Evolutionary conservation across 495 filamentous ascomycete species (phyloP).

Genomic region (Platismatia glauca): DNA sequence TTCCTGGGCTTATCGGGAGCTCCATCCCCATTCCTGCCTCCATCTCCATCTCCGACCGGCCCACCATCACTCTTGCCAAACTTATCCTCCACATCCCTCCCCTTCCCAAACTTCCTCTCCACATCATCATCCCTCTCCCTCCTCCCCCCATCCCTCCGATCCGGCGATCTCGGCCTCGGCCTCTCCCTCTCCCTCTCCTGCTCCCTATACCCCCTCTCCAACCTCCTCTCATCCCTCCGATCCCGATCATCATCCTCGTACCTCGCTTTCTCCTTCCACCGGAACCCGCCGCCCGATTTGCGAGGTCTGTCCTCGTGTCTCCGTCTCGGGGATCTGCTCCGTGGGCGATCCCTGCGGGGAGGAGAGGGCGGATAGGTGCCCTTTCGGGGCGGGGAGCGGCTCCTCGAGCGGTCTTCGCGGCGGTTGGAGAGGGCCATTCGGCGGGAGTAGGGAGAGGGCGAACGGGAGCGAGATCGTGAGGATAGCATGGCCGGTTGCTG

Average conservation of each 20-base stretch:
- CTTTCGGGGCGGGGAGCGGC: constrained; percentile 30
- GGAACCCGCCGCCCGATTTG: constrained; percentile 41
- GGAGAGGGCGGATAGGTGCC: constrained; percentile 15
- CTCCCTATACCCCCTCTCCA: constrained; percentile 51
- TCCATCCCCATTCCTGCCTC: constrained; percentile 21
- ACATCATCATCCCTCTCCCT: constrained; percentile 9
- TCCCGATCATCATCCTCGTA: constrained; percentile 38
- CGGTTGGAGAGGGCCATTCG: constrained; percentile 10
- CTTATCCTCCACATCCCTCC: constrained; percentile 2
- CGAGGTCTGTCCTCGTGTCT: constrained; percentile 23
- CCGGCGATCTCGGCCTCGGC: constrained; percentile 22
- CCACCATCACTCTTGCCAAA: not conserved
- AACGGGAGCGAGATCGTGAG: constrained; percentile 10
- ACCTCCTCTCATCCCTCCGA: constrained; percentile 22
- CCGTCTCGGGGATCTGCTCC: constrained; percentile 23
- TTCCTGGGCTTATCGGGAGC: constrained; percentile 30
- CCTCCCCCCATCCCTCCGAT: constrained; percentile 18
- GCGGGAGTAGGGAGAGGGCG: constrained; percentile 16
- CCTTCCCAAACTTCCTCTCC: constrained; percentile 13
- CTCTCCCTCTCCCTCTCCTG: constrained; percentile 20
- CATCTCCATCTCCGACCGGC: not conserved
- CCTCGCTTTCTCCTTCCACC: constrained; percentile 55
- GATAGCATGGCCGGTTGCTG: not conserved
- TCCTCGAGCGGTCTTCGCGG: constrained; percentile 22
- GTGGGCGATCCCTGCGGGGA: not conserved